phyloP scores from a whole-genome alignment of 345 rosid species.

The Clarkia xantiana region DNA sequence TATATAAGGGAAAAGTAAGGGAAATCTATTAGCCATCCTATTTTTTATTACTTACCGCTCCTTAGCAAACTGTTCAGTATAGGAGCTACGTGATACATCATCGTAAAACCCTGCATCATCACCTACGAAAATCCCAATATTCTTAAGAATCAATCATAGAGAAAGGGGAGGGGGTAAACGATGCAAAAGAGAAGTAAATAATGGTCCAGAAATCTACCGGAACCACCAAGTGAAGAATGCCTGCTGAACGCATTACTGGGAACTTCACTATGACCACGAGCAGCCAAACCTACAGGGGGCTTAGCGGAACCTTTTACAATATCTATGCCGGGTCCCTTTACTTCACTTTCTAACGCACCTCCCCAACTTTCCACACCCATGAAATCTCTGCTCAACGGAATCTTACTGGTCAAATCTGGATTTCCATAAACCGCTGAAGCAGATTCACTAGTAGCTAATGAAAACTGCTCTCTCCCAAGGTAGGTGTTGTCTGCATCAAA shows the following conservation, averaged over 20 bases:
- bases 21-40: too few species aligned
- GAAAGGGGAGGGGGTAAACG: too few species aligned
- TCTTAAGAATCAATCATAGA: background rate
- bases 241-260: conserved; percentile 19
- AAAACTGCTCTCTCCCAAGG: conserved; percentile 15
- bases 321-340: conserved; percentile 21
- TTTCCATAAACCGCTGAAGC: conserved; percentile 18
- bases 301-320: conserved; percentile 24
- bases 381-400: conserved; percentile 15
- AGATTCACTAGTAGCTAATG: conserved; percentile 14
- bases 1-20: too few species aligned
- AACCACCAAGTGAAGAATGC: conserved; percentile 23
- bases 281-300: conserved; percentile 8
- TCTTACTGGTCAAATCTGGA: conserved; percentile 15
- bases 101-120: conserved; percentile 24
- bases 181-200: background rate
- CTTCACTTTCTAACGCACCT: conserved; percentile 10
- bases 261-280: conserved; percentile 14
- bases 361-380: too few species aligned
- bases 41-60: conserved; percentile 24
- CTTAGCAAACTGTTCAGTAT: conserved; percentile 19
- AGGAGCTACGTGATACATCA: conserved; percentile 20
- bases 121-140: conserved; percentile 8
- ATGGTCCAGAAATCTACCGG: conserved; percentile 4
- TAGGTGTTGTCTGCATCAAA: conserved; percentile 19